Conservation (phyloP, 2,329 filamentous ascomycete species). For the Myrmaecium sp. region DNA sequence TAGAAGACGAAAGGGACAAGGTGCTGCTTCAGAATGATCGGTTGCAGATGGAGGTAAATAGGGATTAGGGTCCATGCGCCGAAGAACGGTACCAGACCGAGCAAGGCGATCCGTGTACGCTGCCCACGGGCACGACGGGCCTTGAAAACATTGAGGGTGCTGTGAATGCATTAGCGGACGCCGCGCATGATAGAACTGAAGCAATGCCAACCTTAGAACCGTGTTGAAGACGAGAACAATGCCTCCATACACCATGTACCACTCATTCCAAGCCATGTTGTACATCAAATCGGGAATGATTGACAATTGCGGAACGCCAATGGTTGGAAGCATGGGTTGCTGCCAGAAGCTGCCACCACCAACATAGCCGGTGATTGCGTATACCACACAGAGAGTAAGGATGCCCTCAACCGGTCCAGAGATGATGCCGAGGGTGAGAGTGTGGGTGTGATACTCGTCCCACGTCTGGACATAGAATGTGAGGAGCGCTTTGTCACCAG, state of each 20-base stretch:
- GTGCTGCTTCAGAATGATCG: constrained; percentile 63
- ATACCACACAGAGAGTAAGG: constrained; percentile 65
- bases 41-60: constrained; percentile 70
- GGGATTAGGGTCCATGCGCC: constrained; percentile 60
- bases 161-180: constrained; percentile 16
- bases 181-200: constrained; percentile 1
- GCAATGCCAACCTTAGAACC: constrained; percentile 38
- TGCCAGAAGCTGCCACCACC: constrained; percentile 92
- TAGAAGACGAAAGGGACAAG: constrained; percentile 82
- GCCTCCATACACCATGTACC: constrained; percentile 78
- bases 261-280: constrained; percentile 72
- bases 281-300: constrained; percentile 58
- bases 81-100: constrained; percentile 71
- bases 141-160: constrained; percentile 66
- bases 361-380: constrained; percentile 64
- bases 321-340: constrained; percentile 53
- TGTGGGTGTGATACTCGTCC: constrained; percentile 98
- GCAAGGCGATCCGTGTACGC: constrained; percentile 53
- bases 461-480: constrained; percentile 99
- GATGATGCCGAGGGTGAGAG: constrained; percentile 76
- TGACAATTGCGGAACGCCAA: constrained; percentile 47
- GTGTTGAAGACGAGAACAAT: constrained; percentile 77
- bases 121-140: constrained; percentile 61
- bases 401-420: constrained; percentile 94
- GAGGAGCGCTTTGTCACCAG: no score